Evolutionary conservation across 768 basidiomycete species (phyloP).

Genomic region (Infundibulicybe gibba): DNA sequence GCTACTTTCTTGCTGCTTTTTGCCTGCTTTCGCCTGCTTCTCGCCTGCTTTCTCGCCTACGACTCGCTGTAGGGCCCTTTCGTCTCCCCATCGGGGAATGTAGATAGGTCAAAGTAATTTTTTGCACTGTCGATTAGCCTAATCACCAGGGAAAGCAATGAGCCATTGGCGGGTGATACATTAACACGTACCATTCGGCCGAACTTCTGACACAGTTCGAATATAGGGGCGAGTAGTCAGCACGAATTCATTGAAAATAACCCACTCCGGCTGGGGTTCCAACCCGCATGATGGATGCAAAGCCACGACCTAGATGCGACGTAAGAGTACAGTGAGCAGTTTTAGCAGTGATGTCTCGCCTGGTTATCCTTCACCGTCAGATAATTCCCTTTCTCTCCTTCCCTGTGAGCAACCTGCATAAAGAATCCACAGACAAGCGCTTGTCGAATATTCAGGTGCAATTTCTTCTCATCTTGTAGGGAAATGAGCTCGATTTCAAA

Average conservation of each 20-base stretch:
- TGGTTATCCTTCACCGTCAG: slow-evolving; percentile 95
- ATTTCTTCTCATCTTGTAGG: slow-evolving; percentile 62
- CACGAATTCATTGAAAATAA: slow-evolving; percentile 92
- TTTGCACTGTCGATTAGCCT: slow-evolving; percentile 38
- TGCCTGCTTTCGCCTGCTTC: too few species aligned
- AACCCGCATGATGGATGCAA: slow-evolving; percentile 88
- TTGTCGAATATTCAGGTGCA: slow-evolving; percentile 72
- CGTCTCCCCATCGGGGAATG: slow-evolving; percentile 68
- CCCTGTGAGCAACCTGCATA: slow-evolving; percentile 97
- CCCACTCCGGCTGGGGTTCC: slow-evolving; percentile 88
- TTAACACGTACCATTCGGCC: slow-evolving; percentile 73
- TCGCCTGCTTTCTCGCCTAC: slow-evolving; percentile 55
- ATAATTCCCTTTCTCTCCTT: slow-evolving; percentile 86
- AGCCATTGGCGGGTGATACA: background rate
- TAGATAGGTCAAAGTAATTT: slow-evolving; percentile 64
- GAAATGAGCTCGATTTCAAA: slow-evolving; percentile 78
- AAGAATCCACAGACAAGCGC: slow-evolving; percentile 92
- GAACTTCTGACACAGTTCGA: slow-evolving; percentile 85
- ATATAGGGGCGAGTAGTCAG: slow-evolving; percentile 87
- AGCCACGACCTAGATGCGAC: slow-evolving; percentile 47
- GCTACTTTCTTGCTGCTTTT: too few species aligned
- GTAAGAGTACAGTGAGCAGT: background rate
- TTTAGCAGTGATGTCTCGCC: slow-evolving; percentile 30
- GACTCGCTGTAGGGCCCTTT: slow-evolving; percentile 59
- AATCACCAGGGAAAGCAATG: slow-evolving; percentile 5